Base-by-base conservation (phyloP, 148 eudicot species). In the Diospyros kaki region DNA sequence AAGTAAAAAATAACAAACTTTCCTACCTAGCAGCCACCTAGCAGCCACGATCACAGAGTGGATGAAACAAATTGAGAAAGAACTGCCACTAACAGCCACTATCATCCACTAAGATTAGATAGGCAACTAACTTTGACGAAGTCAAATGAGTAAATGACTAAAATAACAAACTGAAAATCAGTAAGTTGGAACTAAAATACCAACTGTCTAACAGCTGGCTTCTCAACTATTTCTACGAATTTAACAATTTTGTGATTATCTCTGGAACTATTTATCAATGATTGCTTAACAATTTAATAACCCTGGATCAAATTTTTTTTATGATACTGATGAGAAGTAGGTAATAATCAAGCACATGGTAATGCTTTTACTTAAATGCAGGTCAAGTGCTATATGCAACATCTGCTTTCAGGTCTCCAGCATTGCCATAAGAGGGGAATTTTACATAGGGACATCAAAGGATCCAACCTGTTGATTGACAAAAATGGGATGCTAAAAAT, bases 371-470 rank as follows among this genome's bases (percentile, higher is more conserved):
- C 46, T 66, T 38, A 28, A 66, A 58, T 71, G 82, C 80, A 86
- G 89, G 77, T 83, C 39, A 86, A 86, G 81, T 68, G 83, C 61
- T 86, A 86, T 55, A 83, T 86, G 86, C 84, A 78, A 69, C 88
- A 85, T 72, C 75, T 86, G 70, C 79, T 86, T 6, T 71, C 81
- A 3, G 89, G 89, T 51, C 81, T 86, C 43, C 73, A 81, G 72
- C 89, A 86, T 74, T 81, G 86, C 71, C 89, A 86, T 60, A 84
- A 71, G 40, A 81, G 73, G 74, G 89, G 89, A 73, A 81, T 86
- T 46, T 76, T 86, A 76, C 89, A 86, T 41, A 76, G 89, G 75
- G 89, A 86, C 78, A 83, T 86, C 56, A 86, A 86, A 72, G 84
- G 84, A 65, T 86, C 89, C 39, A 86, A 86, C 66, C 70, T 86